Evolutionary conservation across 2,329 filamentous ascomycete genomes (phyloP), one percentile per base, ranked within the genome.

Genomic region (Talaromyces piceae): DNA sequence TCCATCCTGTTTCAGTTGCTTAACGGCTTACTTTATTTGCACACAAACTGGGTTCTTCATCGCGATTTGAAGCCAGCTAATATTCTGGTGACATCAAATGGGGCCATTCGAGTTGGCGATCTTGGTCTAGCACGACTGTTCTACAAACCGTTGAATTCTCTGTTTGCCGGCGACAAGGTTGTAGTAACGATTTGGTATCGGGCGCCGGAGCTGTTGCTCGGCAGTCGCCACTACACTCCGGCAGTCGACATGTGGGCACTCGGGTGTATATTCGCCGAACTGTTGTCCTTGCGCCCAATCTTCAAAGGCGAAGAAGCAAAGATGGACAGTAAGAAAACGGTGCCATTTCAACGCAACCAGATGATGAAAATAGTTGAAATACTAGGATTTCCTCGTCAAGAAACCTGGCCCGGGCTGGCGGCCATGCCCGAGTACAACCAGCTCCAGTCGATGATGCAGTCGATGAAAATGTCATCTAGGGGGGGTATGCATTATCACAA

Each of bases 121-220:
- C 74, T 98, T 37, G 93, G 93, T 2, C 79, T 98, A 1, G 93
- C 93, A 6, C 84, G 93, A 16, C 77, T 96, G 2, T 97, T 97
- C 70, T 86, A 93, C 72, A 96, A 97, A 65, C 93, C 93, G 0
- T 75, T 97, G 1, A 89, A 95, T 62, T 88, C 88, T 0, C 79
- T 98, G 1, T 98, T 93, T 69, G 87, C 83, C 16, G 93, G 93
- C 48, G 93, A 98, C 61, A 98, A 98, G 67, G 93, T 98, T 2
- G 93, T 98, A 48, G 93, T 98, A 12, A 98, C 93, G 0, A 98
- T 98, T 56, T 98, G 93, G 93, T 98, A 98, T 63, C 88, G 93
- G 20, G 93, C 93, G 0, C 93, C 93, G 0, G 93, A 98, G 68
- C 78, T 98, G 3, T 81, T 98, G 1, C 81, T 98, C 3, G 93